These are phyloP conservation scores for Coelastrella sp. DNA, from an alignment of 139 green algal species.

Conservation along the genomic window DNA sequence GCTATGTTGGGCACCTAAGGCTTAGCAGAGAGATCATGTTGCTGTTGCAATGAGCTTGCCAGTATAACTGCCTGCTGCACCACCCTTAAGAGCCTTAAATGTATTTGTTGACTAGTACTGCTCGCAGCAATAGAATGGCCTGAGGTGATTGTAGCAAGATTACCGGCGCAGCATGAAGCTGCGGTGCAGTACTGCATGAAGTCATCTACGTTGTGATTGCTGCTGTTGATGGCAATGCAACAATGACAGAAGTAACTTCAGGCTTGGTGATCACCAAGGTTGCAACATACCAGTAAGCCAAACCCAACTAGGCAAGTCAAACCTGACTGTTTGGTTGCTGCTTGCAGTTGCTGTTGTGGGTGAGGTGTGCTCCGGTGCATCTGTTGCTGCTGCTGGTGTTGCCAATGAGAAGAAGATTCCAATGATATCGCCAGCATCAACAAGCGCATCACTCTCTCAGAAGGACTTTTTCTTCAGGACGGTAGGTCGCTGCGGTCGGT, in stretches of 20 bases:
- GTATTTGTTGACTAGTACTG: no score
- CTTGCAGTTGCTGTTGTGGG: constrained; percentile 35
- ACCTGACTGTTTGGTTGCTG: neutral
- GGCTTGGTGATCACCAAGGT: no score
- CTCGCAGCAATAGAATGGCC: neutral
- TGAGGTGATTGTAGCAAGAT: neutral
- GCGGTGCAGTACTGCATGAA: neutral
- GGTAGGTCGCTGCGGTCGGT: neutral
- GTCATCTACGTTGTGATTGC: neutral
- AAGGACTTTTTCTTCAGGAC: constrained; percentile 20
- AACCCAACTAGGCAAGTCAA: neutral
- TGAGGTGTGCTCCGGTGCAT: constrained; percentile 20
- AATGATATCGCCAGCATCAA: constrained; percentile 13
- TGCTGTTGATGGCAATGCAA: neutral
- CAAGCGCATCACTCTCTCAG: constrained; percentile 13
- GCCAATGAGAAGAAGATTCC: neutral
- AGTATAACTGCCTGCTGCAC: no score
- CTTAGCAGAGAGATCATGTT: no score
- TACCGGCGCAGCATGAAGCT: neutral
- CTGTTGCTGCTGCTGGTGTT: constrained; percentile 27
- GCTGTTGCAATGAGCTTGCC: no score
- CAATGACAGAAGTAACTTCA: no score
- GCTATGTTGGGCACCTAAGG: no score
- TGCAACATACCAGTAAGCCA: no score
- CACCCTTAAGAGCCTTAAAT: no score